Conservation (phyloP, 805 yeast genomes). For the Phaffomyces antillensis region DNA sequence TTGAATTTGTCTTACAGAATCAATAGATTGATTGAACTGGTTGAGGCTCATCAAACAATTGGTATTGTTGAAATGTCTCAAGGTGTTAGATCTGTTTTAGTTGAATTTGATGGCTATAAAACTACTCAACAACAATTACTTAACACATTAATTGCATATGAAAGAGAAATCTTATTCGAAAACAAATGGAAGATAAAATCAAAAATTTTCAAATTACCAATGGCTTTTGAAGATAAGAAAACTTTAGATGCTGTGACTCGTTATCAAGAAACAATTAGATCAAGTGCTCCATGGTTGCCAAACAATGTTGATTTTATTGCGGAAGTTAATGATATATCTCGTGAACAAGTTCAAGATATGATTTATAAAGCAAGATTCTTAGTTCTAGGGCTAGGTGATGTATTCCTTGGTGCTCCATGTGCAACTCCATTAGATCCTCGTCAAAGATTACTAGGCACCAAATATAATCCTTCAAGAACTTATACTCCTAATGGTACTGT, state of each 20-base stretch:
- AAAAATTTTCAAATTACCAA: slow-evolving; percentile 76
- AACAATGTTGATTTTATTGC: slow-evolving; percentile 95
- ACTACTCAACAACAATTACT: slow-evolving; percentile 59
- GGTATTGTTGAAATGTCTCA: slow-evolving; percentile 96
- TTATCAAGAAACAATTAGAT: slow-evolving; percentile 87
- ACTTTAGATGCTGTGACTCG: slow-evolving; percentile 86
- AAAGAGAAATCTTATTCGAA: slow-evolving; percentile 63
- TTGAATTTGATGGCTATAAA: slow-evolving; percentile 66
- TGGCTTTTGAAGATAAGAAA: slow-evolving; percentile 92
- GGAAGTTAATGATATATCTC: slow-evolving; percentile 71
- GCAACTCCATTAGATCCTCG: slow-evolving; percentile 98
- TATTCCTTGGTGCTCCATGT: slow-evolving; percentile 96
- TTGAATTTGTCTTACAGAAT: slow-evolving; percentile 81
- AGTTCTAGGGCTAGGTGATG: slow-evolving; percentile 95
- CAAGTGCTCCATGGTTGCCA: slow-evolving; percentile 96
- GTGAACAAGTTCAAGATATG: slow-evolving; percentile 75
- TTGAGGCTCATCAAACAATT: slow-evolving; percentile 50
- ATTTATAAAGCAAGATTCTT: slow-evolving; percentile 83
- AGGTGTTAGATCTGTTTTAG: slow-evolving; percentile 91
- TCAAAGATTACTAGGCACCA: slow-evolving; percentile 85
- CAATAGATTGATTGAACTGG: slow-evolving; percentile 71
- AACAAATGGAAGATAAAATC: slow-evolving; percentile 85
- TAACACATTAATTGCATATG: slow-evolving; percentile 62
- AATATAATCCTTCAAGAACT: slow-evolving; percentile 94
- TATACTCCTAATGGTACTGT: slow-evolving; percentile 96